A percentile compares a stretch with the other conserved stretches of the same genome.
phyloP scores from a whole-genome alignment of 176 grass and related monocot species.

The Microstegium vimineum region DNA sequence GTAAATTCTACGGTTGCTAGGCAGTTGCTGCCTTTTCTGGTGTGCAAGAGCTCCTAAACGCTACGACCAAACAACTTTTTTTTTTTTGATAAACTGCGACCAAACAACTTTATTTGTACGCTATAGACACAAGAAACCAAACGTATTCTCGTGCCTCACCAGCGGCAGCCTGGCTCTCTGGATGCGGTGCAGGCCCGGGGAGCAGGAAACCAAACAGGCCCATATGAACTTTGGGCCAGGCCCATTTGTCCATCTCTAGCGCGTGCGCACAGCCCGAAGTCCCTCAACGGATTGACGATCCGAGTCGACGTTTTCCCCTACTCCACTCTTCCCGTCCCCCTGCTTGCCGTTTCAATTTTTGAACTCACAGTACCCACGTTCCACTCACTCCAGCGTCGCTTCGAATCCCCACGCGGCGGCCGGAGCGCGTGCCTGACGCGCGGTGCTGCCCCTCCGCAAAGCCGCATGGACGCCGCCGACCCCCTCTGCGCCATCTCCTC shows the following conservation, averaged over 20 bases:
- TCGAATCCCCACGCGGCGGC: neutral
- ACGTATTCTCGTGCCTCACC: too few species aligned
- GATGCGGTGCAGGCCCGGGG: too few species aligned
- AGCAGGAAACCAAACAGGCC: too few species aligned
- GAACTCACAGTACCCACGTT: neutral
- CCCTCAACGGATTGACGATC: neutral
- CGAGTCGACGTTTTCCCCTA: neutral
- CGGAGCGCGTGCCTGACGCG: neutral
- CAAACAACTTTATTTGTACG: too few species aligned
- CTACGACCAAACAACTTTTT: too few species aligned
- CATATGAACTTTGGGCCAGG: neutral
- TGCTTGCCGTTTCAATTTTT: constrained; percentile 21
- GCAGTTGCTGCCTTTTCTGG: too few species aligned
- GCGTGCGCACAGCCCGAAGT: neutral
- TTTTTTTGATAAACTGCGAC: too few species aligned
- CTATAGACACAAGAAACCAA: too few species aligned
- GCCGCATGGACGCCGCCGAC: constrained; percentile 12
- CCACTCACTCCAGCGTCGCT: too few species aligned
- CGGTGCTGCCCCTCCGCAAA: neutral
- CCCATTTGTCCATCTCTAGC: neutral
- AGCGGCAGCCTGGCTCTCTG: too few species aligned
- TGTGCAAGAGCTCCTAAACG: too few species aligned
- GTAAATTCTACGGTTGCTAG: too few species aligned
- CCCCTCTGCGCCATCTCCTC: constrained; percentile 17
- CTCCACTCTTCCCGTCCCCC: neutral